phyloP scores from a whole-genome alignment of 1,284 basidiomycete genomes.

The Austroboletus novae-zelandiae region DNA sequence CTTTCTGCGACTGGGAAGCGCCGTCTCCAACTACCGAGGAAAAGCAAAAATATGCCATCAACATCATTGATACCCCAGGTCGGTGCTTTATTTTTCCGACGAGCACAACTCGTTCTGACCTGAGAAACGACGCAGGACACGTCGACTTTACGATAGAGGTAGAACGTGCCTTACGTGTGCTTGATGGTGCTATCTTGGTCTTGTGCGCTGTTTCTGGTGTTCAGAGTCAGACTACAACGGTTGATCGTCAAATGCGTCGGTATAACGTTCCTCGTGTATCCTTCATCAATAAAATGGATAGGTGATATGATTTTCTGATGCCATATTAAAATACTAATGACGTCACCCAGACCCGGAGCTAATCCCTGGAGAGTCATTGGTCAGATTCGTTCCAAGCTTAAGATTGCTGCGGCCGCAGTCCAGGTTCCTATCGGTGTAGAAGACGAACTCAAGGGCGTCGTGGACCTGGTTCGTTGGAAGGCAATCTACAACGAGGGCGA shows the following conservation, averaged over 20 bases:
- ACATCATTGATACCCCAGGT: conserved; percentile 99
- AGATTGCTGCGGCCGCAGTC: conserved; percentile 92
- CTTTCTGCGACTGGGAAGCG: conserved; percentile 95
- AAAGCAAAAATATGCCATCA: conserved; percentile 88
- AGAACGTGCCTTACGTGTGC: conserved; percentile 91
- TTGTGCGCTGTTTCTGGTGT: conserved; percentile 97
- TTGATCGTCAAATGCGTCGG: conserved; percentile 97
- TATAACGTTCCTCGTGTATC: conserved; percentile 95
- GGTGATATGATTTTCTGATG: conserved; percentile 41
- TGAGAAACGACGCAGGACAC: conserved; percentile 59
- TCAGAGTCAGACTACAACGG: conserved; percentile 97
- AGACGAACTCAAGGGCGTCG: conserved; percentile 84
- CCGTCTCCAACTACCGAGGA: conserved; percentile 60
- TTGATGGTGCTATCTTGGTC: conserved; percentile 96
- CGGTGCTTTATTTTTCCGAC: conserved; percentile 8
- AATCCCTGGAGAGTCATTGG: conserved; percentile 96
- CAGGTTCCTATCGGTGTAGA: conserved; percentile 96
- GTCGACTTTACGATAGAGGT: conserved; percentile 99
- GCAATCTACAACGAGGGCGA: conserved; percentile 92
- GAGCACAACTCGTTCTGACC: not conserved
- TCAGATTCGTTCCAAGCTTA: conserved; percentile 91
- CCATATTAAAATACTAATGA: not conserved
- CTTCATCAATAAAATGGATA: conserved; percentile 99
- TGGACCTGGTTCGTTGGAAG: conserved; percentile 95
- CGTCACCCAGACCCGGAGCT: conserved; percentile 74